Evolutionary conservation across 805 yeast species (phyloP).

Genomic region (Candida ficus): DNA sequence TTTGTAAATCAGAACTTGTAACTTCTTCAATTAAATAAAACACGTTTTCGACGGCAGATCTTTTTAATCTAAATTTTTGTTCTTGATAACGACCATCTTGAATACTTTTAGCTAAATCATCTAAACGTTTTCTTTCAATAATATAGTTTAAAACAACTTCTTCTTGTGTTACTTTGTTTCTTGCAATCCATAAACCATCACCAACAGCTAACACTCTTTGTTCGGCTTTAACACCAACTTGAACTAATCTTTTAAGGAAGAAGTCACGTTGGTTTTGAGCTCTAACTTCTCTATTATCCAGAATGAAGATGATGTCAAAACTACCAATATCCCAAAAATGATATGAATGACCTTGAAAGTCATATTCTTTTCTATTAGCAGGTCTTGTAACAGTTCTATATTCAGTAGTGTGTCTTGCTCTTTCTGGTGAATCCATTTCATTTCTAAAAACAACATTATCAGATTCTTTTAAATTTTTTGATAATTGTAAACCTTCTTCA

Average conservation of each 20-base stretch:
- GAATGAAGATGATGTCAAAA: slow-evolving; percentile 53
- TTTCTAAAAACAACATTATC: slow-evolving; percentile 32
- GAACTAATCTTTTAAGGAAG: slow-evolving; percentile 50
- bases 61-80: slow-evolving; percentile 72
- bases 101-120: slow-evolving; percentile 78
- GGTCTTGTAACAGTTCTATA: slow-evolving; percentile 4
- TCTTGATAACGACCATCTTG: slow-evolving; percentile 86
- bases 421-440: slow-evolving; percentile 20
- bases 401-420: slow-evolving; percentile 6
- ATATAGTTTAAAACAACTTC: slow-evolving; percentile 74
- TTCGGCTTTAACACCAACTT: slow-evolving; percentile 45
- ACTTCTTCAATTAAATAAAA: slow-evolving; percentile 81
- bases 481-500: slow-evolving; percentile 62
- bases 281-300: slow-evolving; percentile 82
- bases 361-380: slow-evolving; percentile 2
- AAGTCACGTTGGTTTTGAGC: slow-evolving; percentile 64
- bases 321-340: slow-evolving; percentile 56
- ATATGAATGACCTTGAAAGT: slow-evolving; percentile 17
- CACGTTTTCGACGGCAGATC: slow-evolving; percentile 61
- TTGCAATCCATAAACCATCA: slow-evolving; percentile 87
- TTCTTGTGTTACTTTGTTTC: slow-evolving; percentile 47
- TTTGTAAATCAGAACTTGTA: slow-evolving; percentile 37
- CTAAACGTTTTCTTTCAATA: slow-evolving; percentile 86
- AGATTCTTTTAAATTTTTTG: slow-evolving; percentile 46
- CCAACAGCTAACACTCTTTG: slow-evolving; percentile 69